phyloP scores from a whole-genome alignment of 2,329 filamentous ascomycete species.

The Nemania diffusa region DNA sequence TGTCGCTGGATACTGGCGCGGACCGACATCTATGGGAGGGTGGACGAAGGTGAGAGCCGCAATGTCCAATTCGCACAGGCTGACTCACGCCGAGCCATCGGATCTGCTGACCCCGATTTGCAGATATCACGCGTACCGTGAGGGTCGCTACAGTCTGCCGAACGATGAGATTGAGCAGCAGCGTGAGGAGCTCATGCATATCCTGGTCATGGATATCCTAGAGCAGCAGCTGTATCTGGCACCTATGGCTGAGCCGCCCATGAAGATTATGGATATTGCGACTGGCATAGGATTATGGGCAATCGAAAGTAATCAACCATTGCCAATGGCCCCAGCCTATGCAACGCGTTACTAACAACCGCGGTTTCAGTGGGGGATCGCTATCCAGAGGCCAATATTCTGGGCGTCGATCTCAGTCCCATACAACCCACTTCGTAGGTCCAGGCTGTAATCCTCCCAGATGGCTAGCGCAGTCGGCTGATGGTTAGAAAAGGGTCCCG shows the following conservation, averaged over 20 bases:
- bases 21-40: conserved; percentile 36
- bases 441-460: conserved; percentile 1
- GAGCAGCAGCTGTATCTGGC: conserved; percentile 39
- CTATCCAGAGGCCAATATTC: conserved; percentile 36
- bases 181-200: conserved; percentile 56
- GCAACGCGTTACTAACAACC: conserved; percentile 26
- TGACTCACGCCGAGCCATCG: background rate
- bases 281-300: conserved; percentile 40
- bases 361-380: conserved; percentile 38
- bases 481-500: conserved; percentile 36
- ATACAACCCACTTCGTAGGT: conserved; percentile 42
- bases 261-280: conserved; percentile 39
- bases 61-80: conserved; percentile 1
- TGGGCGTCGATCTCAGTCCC: conserved; percentile 41
- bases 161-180: conserved; percentile 56
- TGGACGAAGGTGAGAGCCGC: conserved; percentile 37
- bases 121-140: conserved; percentile 52
- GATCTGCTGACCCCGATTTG: conserved; percentile 21
- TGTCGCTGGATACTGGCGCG: conserved; percentile 28
- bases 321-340: background rate
- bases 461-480: conserved; percentile 19
- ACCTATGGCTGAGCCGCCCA: conserved; percentile 34
- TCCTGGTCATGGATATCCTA: conserved; percentile 51
- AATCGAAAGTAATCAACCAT: conserved; percentile 33
- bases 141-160: conserved; percentile 51